A percentile compares a stretch with the other conserved stretches of the same genome.
These are phyloP conservation scores for Gonapodya sp. DNA, from an alignment of 192 early-diverging fungal genomes.

Conservation along the genomic window DNA sequence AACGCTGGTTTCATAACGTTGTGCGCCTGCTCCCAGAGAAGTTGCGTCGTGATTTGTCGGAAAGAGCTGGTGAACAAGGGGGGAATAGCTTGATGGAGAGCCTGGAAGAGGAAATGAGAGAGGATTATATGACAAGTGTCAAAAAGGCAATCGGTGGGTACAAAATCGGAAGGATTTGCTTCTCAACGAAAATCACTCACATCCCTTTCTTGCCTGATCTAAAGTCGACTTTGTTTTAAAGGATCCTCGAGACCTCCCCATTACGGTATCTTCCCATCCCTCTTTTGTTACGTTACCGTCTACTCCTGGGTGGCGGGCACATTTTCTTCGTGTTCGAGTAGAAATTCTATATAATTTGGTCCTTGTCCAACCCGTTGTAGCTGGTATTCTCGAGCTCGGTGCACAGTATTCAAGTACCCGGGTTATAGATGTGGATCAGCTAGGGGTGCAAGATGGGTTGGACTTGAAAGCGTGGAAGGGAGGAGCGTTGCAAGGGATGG, in stretches of 20 bases:
- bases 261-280: neutral
- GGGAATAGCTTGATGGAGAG: conserved; percentile 22
- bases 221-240: conserved; percentile 57
- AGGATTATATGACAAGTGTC: conserved; percentile 57
- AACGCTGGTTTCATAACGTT: conserved; percentile 46
- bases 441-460: conserved; percentile 35
- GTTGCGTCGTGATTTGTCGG: neutral
- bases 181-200: neutral
- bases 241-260: conserved; percentile 33
- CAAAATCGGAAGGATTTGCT: neutral
- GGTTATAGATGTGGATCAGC: conserved; percentile 37
- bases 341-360: conserved; percentile 26
- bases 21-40: conserved; percentile 32
- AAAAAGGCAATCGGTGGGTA: conserved; percentile 50
- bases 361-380: conserved; percentile 33
- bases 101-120: conserved; percentile 46
- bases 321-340: conserved; percentile 25
- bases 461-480: conserved; percentile 42
- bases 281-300: conserved; percentile 18
- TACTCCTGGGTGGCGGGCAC: conserved; percentile 33
- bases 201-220: neutral
- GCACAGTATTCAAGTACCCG: conserved; percentile 29
- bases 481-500: conserved; percentile 31
- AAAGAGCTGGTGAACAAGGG: conserved; percentile 26
- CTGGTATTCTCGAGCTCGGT: conserved; percentile 41